Base-by-base conservation (phyloP, 1,284 basidiomycete species). In the Mycena citricolor region DNA sequence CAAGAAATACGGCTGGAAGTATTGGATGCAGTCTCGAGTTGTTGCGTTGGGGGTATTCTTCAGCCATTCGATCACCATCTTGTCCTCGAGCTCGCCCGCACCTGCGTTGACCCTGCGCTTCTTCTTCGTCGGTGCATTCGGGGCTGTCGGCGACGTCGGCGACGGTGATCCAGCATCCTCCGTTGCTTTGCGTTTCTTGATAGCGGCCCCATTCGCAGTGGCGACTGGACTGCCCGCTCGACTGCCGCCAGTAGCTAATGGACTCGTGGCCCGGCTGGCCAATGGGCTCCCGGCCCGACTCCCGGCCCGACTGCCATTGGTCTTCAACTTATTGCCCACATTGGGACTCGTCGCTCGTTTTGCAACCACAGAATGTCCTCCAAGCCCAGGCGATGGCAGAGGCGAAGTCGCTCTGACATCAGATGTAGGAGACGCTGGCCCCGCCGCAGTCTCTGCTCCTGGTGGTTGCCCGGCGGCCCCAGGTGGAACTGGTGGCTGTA, bases 321-420 rank as follows among this genome's bases (percentile, higher is more conserved):
- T 49, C 55, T 77, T 83, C 5, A 69, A 67, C 59, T n/a, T n/a
- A 8, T 83, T 85, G 3, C 76, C 76, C 24, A 65, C 69, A 55
- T 86, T 85, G 7, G 86, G 86, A 49, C 85, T 87, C 4, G 86
- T 90, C 1, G 88, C 88, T 10, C 88, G 81, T 62, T 85, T 86
- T 10, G 89, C 89, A n/a, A 90, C 76, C 28, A 89, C 59, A 2
- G 82, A 83, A 65, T 87, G 83, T 2, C 85, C 81, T 39, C 83
- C 76, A 53, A 82, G 69, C 32, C 70, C 65, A 17, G 75, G 69
- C 4, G 70, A 65, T 8, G 72, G 68, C 5, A 67, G 65, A 4
- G 82, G 82, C 3, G 85, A 84, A 11, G 73, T 73, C 11, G 81
- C 69, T 25, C 74, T 42, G 58, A 23, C 20, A 11, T 20, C 8